These are phyloP conservation scores for Corylus americana DNA, from an alignment of 306 rosid species.

Conservation along the genomic window DNA sequence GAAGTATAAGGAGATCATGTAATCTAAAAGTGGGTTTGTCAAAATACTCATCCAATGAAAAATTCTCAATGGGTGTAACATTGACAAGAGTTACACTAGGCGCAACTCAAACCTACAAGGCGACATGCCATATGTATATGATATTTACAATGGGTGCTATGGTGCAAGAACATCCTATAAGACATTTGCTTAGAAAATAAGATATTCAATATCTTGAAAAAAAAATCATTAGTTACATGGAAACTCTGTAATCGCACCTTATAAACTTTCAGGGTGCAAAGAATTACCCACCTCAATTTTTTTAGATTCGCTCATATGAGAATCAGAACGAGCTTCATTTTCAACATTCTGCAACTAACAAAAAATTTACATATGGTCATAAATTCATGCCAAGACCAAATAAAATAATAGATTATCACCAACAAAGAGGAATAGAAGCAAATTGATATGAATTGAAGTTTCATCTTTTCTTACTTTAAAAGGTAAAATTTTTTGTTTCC, in stretches of 20 bases:
- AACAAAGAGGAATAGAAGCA: conserved; percentile 4
- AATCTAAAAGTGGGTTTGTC: background rate
- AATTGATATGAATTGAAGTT: conserved; percentile 16
- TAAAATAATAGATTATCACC: conserved; percentile 16
- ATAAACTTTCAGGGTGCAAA: conserved; percentile 4
- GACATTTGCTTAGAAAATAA: background rate
- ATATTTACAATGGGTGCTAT: background rate
- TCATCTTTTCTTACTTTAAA: conserved; percentile 48
- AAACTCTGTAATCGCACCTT: background rate
- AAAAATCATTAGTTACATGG: background rate
- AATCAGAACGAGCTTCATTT: conserved; percentile 47
- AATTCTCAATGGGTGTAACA: background rate
- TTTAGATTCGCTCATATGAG: conserved; percentile 45
- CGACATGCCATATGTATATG: background rate
- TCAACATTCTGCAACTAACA: conserved; percentile 52
- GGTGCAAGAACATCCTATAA: background rate
- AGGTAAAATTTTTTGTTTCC: conserved; percentile 56
- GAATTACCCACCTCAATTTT: conserved; percentile 53
- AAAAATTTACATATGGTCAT: conserved; percentile 32
- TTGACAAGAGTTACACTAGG: background rate
- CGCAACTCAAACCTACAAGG: background rate
- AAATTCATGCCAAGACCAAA: conserved; percentile 27
- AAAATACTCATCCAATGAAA: background rate
- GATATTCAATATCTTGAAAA: background rate
- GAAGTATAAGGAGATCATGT: background rate